Evolutionary conservation across 2,329 filamentous ascomycete genomes (phyloP).

Genomic region (Botrytis tulipae): DNA sequence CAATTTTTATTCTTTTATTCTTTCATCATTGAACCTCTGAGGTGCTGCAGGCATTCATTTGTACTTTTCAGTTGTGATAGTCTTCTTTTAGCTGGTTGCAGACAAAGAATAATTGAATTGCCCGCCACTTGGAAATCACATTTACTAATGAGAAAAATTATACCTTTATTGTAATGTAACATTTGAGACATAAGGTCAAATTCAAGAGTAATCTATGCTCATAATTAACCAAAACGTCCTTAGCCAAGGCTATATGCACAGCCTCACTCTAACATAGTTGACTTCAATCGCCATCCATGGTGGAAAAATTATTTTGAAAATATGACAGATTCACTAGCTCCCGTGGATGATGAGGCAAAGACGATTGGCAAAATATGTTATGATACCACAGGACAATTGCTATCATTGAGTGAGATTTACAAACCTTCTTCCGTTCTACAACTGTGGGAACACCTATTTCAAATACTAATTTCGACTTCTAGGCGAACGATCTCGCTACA

Average conservation of each 20-base stretch:
- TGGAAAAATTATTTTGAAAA: background rate
- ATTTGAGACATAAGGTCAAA: background rate
- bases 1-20: too few relatives aligned
- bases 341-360: background rate
- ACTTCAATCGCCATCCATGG: background rate
- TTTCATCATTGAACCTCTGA: too few relatives aligned
- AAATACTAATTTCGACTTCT: background rate
- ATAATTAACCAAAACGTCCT: background rate
- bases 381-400: constrained; percentile 16
- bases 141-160: background rate
- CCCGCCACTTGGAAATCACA: background rate
- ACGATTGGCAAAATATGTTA: background rate
- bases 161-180: too few relatives aligned
- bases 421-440: background rate
- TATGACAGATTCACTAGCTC: background rate
- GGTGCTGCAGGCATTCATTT: too few relatives aligned
- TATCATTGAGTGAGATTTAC: background rate
- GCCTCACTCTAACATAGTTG: background rate
- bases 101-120: background rate
- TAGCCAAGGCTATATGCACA: background rate
- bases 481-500: background rate
- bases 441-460: background rate
- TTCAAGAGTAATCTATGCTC: too few relatives aligned
- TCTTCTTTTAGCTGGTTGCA: background rate
- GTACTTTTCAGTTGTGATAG: too few relatives aligned